Conservation (phyloP, 2,329 filamentous ascomycete genomes). For the Emydomyces testavorans region DNA sequence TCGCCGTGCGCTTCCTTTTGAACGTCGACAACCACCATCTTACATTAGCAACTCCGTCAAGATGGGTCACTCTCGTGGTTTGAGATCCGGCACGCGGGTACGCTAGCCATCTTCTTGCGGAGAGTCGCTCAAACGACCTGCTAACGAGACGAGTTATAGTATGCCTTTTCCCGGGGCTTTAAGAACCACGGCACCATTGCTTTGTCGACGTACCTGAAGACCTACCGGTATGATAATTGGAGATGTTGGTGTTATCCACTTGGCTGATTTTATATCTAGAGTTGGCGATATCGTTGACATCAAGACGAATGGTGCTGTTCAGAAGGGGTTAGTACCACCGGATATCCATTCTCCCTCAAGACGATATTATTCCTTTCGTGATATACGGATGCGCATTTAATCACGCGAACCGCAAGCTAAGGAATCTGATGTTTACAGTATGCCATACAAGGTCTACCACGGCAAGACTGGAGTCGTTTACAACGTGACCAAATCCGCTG, state of each 20-base stretch:
- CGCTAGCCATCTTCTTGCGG: slow-evolving; percentile 28
- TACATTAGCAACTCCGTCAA: slow-evolving; percentile 43
- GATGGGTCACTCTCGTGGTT: slow-evolving; percentile 81
- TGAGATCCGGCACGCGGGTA: slow-evolving; percentile 75
- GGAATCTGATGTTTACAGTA: slow-evolving; percentile 44
- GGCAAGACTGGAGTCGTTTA: slow-evolving; percentile 97
- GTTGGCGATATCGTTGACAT: slow-evolving; percentile 99
- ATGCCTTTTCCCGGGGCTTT: slow-evolving; percentile 90
- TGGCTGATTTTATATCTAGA: slow-evolving; percentile 34
- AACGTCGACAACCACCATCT: slow-evolving; percentile 34
- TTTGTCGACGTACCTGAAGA: slow-evolving; percentile 85
- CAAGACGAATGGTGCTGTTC: slow-evolving; percentile 94
- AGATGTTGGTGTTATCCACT: slow-evolving; percentile 21
- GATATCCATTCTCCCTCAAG: neutral
- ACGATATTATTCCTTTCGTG: neutral
- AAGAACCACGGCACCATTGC: slow-evolving; percentile 91
- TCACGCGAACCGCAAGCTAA: slow-evolving; percentile 10
- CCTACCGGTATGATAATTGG: slow-evolving; percentile 69
- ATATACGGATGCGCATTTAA: neutral
- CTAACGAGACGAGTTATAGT: slow-evolving; percentile 37
- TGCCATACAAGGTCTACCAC: slow-evolving; percentile 99
- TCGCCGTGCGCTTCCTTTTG: slow-evolving; percentile 20
- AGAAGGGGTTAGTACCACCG: slow-evolving; percentile 69
- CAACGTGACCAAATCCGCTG: slow-evolving; percentile 97
- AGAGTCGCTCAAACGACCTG: slow-evolving; percentile 7